Conservation (phyloP, 371 early-diverging fungal genomes). For the Syncephalastrum contaminatum region DNA sequence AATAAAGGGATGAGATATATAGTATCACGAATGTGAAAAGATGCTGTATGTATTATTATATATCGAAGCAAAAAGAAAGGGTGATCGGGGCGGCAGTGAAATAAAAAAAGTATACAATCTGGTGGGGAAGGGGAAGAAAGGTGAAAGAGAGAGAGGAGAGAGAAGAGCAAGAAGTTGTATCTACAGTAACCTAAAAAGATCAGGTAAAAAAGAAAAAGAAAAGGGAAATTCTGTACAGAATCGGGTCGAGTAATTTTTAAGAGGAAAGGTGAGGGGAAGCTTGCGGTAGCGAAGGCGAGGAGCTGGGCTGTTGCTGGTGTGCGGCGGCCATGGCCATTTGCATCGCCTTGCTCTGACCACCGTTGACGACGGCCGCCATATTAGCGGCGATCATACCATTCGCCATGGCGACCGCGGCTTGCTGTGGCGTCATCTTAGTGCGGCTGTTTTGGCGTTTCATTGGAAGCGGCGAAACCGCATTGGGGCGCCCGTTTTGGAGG, state of each 20-base stretch:
- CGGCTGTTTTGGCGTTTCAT: constrained; percentile 40
- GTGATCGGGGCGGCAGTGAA: not conserved
- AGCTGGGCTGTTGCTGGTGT: constrained; percentile 20
- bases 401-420: constrained; percentile 46
- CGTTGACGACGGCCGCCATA: constrained; percentile 43
- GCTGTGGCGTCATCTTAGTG: constrained; percentile 44
- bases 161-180: too few species aligned
- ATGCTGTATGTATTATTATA: too few species aligned
- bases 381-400: constrained; percentile 50
- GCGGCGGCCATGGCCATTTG: constrained; percentile 38
- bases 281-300: not conserved
- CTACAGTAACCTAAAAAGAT: too few species aligned
- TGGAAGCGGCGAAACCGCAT: constrained; percentile 22
- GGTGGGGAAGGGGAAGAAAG: not conserved
- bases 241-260: too few species aligned
- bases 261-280: too few species aligned
- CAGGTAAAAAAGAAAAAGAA: too few species aligned
- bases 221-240: too few species aligned
- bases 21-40: too few species aligned
- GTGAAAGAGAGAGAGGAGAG: not conserved
- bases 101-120: constrained; percentile 1
- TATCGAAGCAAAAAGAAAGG: too few species aligned
- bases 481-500: constrained; percentile 1
- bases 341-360: constrained; percentile 30
- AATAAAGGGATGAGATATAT: too few species aligned